A percentile compares a stretch with the other conserved stretches of the same genome.
phyloP scores from a whole-genome alignment of 208 protist species.

The Acanthamoeba triangularis region DNA sequence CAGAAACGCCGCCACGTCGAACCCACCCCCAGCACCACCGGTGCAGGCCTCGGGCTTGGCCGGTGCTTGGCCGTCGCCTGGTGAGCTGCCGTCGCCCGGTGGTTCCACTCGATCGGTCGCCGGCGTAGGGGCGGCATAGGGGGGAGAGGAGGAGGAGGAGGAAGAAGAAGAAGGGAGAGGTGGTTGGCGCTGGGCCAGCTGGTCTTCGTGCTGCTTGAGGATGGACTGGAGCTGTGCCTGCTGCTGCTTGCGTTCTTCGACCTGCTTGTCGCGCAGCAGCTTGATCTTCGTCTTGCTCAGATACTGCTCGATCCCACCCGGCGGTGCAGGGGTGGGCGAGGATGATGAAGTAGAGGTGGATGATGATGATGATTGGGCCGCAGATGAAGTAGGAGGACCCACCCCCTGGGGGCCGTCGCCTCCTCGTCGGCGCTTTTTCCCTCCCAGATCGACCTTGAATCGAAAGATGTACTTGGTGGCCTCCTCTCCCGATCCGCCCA shows the following conservation, averaged over 20 bases:
- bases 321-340: neutral
- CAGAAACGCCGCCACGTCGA: slow-evolving; percentile 33
- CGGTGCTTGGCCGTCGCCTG: too few relatives aligned
- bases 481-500: neutral
- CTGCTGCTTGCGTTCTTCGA: slow-evolving; percentile 28
- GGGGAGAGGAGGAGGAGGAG: neutral
- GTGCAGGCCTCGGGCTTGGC: neutral
- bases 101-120: too few relatives aligned
- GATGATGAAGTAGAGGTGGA: neutral
- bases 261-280: slow-evolving; percentile 54
- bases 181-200: neutral
- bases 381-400: neutral
- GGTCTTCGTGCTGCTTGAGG: slow-evolving; percentile 14
- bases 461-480: slow-evolving; percentile 63
- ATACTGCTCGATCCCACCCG: slow-evolving; percentile 6
- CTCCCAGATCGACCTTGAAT: slow-evolving; percentile 16
- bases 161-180: neutral
- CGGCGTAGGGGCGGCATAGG: too few relatives aligned
- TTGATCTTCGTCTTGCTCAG: slow-evolving; percentile 38
- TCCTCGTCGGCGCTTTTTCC: slow-evolving; percentile 38
- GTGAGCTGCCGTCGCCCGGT: too few relatives aligned
- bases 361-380: neutral
- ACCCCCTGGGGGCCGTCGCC: neutral
- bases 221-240: slow-evolving; percentile 46
- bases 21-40: neutral